These are phyloP conservation scores for Fusarium nurragi DNA, from an alignment of 2,329 filamentous ascomycete species.

Conservation along the genomic window DNA sequence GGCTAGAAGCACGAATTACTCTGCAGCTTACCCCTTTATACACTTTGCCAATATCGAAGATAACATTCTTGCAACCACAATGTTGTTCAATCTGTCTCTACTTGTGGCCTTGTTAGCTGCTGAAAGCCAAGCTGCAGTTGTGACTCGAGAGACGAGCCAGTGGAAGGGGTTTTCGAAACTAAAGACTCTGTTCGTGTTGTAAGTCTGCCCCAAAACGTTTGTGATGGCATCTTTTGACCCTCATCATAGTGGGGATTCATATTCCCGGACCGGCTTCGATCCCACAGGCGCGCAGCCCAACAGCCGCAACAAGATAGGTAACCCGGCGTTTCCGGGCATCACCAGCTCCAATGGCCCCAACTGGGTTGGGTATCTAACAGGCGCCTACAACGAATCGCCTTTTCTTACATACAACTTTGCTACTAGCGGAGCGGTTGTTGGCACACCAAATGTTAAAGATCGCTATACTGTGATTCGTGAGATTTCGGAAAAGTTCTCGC, in stretches of 20 bases:
- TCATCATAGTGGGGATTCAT: neutral
- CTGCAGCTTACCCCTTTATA: neutral
- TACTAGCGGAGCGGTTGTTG: neutral
- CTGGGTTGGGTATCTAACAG: neutral
- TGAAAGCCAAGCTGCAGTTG: neutral
- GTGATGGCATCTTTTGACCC: neutral
- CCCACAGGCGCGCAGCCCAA: neutral
- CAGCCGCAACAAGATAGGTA: neutral
- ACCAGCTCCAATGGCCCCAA: slow-evolving; percentile 1
- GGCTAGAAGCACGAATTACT: neutral
- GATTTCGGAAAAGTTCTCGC: neutral
- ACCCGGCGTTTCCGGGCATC: neutral
- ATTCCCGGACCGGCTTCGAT: neutral
- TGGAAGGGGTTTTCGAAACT: neutral
- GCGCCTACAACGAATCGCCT: neutral
- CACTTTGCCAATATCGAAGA: too few species aligned
- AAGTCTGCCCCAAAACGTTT: neutral
- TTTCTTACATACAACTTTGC: slow-evolving; percentile 1
- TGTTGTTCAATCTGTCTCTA: neutral
- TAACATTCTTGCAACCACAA: neutral
- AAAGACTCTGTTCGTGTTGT: neutral
- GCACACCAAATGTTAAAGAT: neutral
- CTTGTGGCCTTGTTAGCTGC: neutral
- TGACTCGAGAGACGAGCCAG: neutral
- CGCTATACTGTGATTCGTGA: neutral